Evolutionary conservation across 805 yeast genomes (phyloP), one percentile per base, ranked within the genome.

Genomic region (Kodamaea restingae): DNA sequence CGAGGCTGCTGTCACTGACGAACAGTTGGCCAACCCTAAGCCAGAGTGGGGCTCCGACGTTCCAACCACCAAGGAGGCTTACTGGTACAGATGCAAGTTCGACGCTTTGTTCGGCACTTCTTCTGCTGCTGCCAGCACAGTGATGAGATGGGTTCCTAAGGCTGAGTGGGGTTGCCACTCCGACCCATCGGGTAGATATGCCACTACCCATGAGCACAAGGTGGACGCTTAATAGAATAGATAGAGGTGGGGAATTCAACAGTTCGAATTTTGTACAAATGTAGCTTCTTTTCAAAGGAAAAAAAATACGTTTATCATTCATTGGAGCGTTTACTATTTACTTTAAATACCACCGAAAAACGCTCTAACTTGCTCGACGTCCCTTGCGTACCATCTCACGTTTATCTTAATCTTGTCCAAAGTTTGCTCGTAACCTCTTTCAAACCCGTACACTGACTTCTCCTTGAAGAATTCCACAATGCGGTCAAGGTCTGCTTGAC

Each of bases 91-190:
- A 78, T 76, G 84, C 61, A 86, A 88, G 76, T 93, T 93, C 56
- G 98, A 93, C 67, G 95, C 85, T 56, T 69, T 87, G 55, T 93
- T 88, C 84, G 50, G 56, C 37, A 85, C 90, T 45, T 81, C 82
- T 55, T 75, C 80, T 66, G 93, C 96, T 50, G 98, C 95, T 49
- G 97, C 96, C 43, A 71, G 80, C 29, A 93, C 98, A 14, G 99
- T 93, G 44, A 88, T 87, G 97, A 84, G 98, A 77, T 93, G 99
- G 99, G 70, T 93, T 67, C 99, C 99, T 63, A 93, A 93, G 77
- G 98, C 98, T 47, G 98, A 93, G 67, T 93, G 99, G 99, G 99
- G 99, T 51, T 93, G 98, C 71, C 88, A 90, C 58, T 96, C 83
- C 56, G 99, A 93, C 68, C 99, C 99, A 39, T 85, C 96, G 41